Base-by-base conservation (phyloP, 2,329 filamentous ascomycete genomes). In the Ophiostoma sp. region DNA sequence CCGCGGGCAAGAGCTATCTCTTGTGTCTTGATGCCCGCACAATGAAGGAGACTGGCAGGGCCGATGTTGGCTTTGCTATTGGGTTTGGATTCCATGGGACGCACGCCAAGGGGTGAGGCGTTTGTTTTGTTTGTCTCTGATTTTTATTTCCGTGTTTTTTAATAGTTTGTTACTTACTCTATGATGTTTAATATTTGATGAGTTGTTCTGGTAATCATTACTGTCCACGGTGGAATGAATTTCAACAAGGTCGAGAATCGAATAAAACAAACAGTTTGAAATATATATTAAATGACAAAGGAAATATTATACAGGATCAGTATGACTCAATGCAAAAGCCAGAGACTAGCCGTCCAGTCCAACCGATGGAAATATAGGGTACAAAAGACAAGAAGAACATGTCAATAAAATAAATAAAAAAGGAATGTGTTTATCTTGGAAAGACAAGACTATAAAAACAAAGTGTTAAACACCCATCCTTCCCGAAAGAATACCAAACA, bases 21-120 rank as follows among this genome's bases (percentile, higher is more conserved):
- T 74, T 92, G 57, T 89, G 87, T 71, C 76, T 92, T 41, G 83
- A 89, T 75, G 89, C 89, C 4, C 83, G 76, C 76, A 86, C 84
- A 4, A 83, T 92, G 84, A 79, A 77, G 72, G 90, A 92, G 80
- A 54, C 87, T 66, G 90, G 88, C 0, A 82, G 88, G 62, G 89
- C 89, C 3, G 86, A 89, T 74, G 83, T 87, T 31, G 82, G 83
- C 1, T 87, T 87, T 74, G 82, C 85, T 0, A 83, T 92, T 71
- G 84, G 81, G 0, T 80, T 91, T 72, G 88, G 88, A 0, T 89
- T 92, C 73, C 90, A 92, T 77, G 89, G 89, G 0, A 75, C 82
- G 17, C 86, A 88, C 41, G 17, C 17, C 8, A 57, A 15, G 23
- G 52, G 52, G 23, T 27, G 10, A 27, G 15, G n/a, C 3, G 31